Evolutionary conservation across 805 yeast species (phyloP), one percentile per base, ranked within the genome.

Genomic region (Yueomyces sinensis): DNA sequence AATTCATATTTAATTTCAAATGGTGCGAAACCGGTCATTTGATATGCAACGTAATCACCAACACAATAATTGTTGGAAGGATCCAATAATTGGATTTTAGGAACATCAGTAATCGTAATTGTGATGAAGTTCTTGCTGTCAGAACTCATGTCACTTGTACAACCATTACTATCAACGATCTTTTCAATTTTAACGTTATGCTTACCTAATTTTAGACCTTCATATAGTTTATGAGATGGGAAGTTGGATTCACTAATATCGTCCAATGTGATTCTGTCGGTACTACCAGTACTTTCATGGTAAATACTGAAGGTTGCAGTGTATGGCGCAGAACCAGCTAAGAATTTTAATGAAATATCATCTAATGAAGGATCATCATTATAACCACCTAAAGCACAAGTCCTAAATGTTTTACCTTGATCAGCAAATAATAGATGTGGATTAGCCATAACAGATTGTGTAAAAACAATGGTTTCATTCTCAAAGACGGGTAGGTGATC

Each of bases 11-110:
- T 70, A 4, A 93, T 68, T 1, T 68, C 68, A 52, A 84, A 84
- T 16, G 95, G 95, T 0, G 94, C 72, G 4, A 71, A 62, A 2
- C 97, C 97, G 13, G 71, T 70, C 41, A 89, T 56, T 41, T 77
- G 70, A 50, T 82, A 82, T 1, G 79, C 66, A 18, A 91, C 72
- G 40, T 81, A 79, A 41, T 89, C 97, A 9, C 98, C 99, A 19
- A 89, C 94, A 68, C 99, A 91, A 49, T 76, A 79, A 46, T 79
- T 70, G 3, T 50, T 39, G 17, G 55, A 50, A 6, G 66, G 48
- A 31, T 62, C 63, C 9, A 67, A 47, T 37, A 58, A 62, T 40
- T 58, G 59, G 6, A 87, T 76, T 41, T 72, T 68, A 7, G 96
- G 95, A 9, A 76, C 75, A 44, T 82, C 87, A 2, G 89, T 76